Base-by-base conservation (phyloP, 768 basidiomycete species). In the Hypholoma fasciculare region DNA sequence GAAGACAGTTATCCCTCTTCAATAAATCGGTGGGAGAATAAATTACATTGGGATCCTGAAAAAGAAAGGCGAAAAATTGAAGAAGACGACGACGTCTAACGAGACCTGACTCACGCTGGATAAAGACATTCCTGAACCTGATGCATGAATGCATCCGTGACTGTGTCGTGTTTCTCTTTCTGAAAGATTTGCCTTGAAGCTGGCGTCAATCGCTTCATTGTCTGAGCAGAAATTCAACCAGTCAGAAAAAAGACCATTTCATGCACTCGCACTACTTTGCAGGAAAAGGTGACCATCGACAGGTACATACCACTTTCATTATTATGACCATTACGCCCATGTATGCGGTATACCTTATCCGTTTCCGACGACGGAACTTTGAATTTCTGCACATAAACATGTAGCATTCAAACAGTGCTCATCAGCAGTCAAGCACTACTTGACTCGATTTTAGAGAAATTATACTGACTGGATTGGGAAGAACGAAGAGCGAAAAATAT, bases 401-500 rank as follows among this genome's bases (percentile, higher is more conserved):
- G 30, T 34, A 34, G 30, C 30, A 9, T 34, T 34, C 30, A 9
- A 34, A 34, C 30, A 34, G 30, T 9, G 30, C 9, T 34, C 30
- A 34, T 34, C 30, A 34, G 30, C 2, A 23, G 6, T 36, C 44
- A 16, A 17, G 23, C 27, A 36, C 12, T 27, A 34, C 7, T 7
- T 36, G 14, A 51, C 19, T 34, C 30, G 30, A 34, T 34, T 34
- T 34, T 23, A 23, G 30, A 40, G 16, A 26, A 40, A 40, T 39
- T 6, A n/a, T 30, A 52, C 57, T 58, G 16, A 82, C 76, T 34
- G 80, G 81, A 84, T 88, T 3, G 71, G 72, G 38, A 77, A 88
- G 57, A 85, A 89, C 62, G 80, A 84, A 69, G 85, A 86, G 67
- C 84, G 83, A n/a, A 82, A 65, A 48, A 81, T 63, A 46, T 40